Conservation (phyloP, 2,329 filamentous ascomycete genomes). For the Xylaria sp. region DNA sequence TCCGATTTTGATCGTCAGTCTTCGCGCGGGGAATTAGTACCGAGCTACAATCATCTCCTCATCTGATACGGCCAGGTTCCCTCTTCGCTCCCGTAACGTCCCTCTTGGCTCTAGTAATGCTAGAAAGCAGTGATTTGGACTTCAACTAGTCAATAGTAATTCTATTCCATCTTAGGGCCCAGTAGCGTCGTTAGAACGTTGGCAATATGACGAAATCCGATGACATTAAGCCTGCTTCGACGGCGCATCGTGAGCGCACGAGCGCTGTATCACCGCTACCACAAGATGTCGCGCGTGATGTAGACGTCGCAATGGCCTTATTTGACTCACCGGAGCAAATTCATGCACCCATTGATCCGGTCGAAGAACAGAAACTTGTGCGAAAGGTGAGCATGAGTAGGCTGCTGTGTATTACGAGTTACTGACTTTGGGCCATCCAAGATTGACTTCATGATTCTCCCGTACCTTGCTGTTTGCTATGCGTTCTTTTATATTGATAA, state of each 20-base stretch:
- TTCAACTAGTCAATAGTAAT: background rate
- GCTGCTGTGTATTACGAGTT: background rate
- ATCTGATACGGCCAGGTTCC: background rate
- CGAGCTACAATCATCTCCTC: conserved; percentile 1
- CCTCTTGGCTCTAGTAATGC: background rate
- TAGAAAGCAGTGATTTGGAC: background rate
- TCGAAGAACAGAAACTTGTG: conserved; percentile 39
- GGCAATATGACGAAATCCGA: conserved; percentile 15
- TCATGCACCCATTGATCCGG: conserved; percentile 31
- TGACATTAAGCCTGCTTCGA: conserved; percentile 13
- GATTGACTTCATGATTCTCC: conserved; percentile 65
- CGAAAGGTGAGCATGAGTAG: conserved; percentile 45
- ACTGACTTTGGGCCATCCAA: background rate
- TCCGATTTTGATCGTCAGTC: background rate
- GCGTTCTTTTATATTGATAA: conserved; percentile 57
- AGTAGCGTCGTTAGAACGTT: background rate
- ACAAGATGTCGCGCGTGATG: conserved; percentile 23
- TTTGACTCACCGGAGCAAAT: conserved; percentile 36
- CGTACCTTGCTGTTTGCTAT: conserved; percentile 59
- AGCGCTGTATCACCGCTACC: background rate
- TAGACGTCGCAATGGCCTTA: conserved; percentile 34
- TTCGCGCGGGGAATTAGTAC: conserved; percentile 1
- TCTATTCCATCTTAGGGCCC: background rate
- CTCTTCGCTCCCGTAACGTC: background rate
- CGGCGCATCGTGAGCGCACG: conserved; percentile 17